A percentile compares a stretch with the other conserved stretches of the same genome.
These are phyloP conservation scores for Trichoderma sp. DNA, from an alignment of 2,329 filamentous ascomycete genomes.

Conservation along the genomic window DNA sequence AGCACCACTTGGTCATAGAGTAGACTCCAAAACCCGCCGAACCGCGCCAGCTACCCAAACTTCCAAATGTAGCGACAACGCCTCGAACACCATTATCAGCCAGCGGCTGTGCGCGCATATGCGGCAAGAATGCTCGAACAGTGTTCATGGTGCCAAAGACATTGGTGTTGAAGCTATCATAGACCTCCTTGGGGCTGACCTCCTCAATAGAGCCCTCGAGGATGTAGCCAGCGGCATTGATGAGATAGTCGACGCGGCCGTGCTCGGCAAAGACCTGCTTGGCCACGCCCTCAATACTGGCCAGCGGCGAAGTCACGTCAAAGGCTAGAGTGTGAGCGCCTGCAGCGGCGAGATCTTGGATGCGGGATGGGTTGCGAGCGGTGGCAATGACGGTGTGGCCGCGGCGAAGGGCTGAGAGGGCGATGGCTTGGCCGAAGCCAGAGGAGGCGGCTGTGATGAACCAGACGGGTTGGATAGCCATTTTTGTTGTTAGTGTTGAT, in stretches of 20 bases:
- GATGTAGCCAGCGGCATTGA: slow-evolving; percentile 49
- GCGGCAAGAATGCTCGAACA: slow-evolving; percentile 46
- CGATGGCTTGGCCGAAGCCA: slow-evolving; percentile 50
- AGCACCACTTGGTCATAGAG: slow-evolving; percentile 46
- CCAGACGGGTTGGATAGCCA: slow-evolving; percentile 42
- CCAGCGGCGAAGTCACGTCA: slow-evolving; percentile 45
- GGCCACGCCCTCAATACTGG: slow-evolving; percentile 37
- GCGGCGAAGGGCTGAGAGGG: slow-evolving; percentile 41
- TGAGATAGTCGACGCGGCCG: slow-evolving; percentile 46
- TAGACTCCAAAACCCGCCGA: slow-evolving; percentile 40
- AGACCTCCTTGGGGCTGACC: slow-evolving; percentile 36
- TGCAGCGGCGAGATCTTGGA: slow-evolving; percentile 41
- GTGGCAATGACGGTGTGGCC: slow-evolving; percentile 53
- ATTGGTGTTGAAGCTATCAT: slow-evolving; percentile 49
- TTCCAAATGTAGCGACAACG: slow-evolving; percentile 46
- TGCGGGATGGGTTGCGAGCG: slow-evolving; percentile 40
- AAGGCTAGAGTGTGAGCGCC: slow-evolving; percentile 46
- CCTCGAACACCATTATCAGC: slow-evolving; percentile 28
- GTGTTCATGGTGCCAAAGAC: slow-evolving; percentile 53
- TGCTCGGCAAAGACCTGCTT: slow-evolving; percentile 33
- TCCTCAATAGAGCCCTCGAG: slow-evolving; percentile 45
- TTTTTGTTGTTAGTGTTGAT: not conserved
- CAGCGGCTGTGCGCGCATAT: slow-evolving; percentile 41
- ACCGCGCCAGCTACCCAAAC: slow-evolving; percentile 45
- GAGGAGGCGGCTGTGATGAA: slow-evolving; percentile 53